These are phyloP conservation scores for Pyrenochaeta sp. DNA, from an alignment of 2,329 filamentous ascomycete species.

Conservation along the genomic window DNA sequence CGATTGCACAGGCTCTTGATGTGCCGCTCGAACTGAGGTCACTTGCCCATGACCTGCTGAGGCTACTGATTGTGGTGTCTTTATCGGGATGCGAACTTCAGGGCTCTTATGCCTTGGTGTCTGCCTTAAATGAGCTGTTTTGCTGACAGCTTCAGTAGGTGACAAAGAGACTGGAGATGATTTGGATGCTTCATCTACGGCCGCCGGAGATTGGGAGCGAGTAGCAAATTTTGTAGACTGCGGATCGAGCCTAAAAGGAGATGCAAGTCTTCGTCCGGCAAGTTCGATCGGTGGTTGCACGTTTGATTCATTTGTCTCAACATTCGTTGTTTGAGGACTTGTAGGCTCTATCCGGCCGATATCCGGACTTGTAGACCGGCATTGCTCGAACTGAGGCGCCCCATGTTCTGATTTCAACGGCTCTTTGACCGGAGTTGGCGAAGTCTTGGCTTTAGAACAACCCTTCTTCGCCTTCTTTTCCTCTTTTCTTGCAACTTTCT, in stretches of 20 bases:
- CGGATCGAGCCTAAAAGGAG: conserved; percentile 15
- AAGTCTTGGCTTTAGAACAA: neutral
- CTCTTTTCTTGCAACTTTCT: conserved; percentile 17
- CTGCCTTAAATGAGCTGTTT: neutral
- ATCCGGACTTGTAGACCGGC: neutral
- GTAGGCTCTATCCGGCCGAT: neutral
- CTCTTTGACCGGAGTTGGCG: conserved; percentile 1
- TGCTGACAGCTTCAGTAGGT: neutral
- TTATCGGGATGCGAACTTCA: conserved; percentile 16
- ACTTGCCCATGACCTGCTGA: neutral
- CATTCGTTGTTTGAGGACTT: neutral
- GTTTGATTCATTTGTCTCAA: neutral
- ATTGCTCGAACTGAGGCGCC: neutral
- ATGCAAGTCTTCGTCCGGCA: conserved; percentile 13
- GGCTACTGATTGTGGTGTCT: conserved; percentile 1
- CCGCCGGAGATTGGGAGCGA: neutral
- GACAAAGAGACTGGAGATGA: conserved; percentile 3
- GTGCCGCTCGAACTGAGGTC: neutral
- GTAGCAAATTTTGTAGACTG: neutral
- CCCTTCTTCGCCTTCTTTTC: conserved; percentile 25
- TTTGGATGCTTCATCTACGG: conserved; percentile 3
- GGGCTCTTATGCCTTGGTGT: conserved; percentile 9
- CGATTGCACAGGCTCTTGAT: neutral
- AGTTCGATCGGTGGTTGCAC: neutral
- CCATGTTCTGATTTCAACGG: neutral